A percentile compares a stretch with the other conserved stretches of the same genome.
Conservation (phyloP, 148 eudicot genomes). For the Rhododendron molle region DNA sequence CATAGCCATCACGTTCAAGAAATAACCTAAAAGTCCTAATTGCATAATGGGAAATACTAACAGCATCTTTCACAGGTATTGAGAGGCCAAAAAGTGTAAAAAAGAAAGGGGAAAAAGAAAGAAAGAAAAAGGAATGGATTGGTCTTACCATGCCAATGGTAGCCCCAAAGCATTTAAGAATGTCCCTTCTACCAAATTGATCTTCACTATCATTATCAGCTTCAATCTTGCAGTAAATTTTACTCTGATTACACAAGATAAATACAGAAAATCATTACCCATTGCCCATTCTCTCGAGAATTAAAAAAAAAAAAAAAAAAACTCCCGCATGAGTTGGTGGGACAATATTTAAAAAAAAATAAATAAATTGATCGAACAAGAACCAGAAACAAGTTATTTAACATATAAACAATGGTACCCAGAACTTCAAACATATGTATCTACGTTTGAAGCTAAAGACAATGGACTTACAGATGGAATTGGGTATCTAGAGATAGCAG, state of each 20-base stretch:
- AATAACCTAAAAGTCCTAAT: not conserved
- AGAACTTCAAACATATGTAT: not conserved
- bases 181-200: conserved; percentile 51
- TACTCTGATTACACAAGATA: conserved; percentile 33
- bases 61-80: not conserved
- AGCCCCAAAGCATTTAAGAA: conserved; percentile 54
- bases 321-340: not conserved
- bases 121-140: not conserved
- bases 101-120: not conserved
- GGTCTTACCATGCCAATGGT: conserved; percentile 52
- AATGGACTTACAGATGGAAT: conserved; percentile 33
- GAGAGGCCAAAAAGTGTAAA: not conserved
- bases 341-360: not conserved
- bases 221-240: conserved; percentile 45
- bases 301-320: not conserved
- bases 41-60: not conserved
- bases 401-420: not conserved
- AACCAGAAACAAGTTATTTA: not conserved
- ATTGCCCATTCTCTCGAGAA: not conserved
- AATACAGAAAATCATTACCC: not conserved
- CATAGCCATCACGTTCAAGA: not conserved
- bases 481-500: conserved; percentile 23
- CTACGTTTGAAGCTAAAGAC: not conserved
- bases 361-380: not conserved
- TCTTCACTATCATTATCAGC: conserved; percentile 25